Conservation (phyloP, 148 eudicot species). For the Drosera capensis region DNA sequence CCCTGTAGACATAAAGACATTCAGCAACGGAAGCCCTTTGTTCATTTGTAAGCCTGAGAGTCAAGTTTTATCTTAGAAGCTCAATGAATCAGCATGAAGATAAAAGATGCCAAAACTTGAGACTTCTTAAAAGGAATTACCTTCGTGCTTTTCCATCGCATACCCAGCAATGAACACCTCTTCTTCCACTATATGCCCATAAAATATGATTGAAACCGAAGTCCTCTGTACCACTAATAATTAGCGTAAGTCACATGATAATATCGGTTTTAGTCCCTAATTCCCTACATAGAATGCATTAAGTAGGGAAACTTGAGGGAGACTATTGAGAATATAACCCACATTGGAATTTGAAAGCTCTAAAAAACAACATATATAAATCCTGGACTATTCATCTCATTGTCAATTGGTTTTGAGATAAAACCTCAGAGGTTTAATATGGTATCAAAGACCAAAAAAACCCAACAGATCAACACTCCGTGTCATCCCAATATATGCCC, state of each 20-base stretch:
- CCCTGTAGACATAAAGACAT: slow-evolving; percentile 73
- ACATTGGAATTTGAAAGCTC: no score
- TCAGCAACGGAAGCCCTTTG: slow-evolving; percentile 73
- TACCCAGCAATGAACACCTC: slow-evolving; percentile 99
- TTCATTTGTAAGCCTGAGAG: slow-evolving; percentile 59
- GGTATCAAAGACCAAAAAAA: no score
- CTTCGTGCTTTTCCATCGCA: slow-evolving; percentile 96
- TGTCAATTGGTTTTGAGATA: no score
- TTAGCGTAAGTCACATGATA: background rate
- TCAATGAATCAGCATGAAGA: slow-evolving; percentile 2
- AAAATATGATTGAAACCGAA: slow-evolving; percentile 87
- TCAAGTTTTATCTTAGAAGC: slow-evolving; percentile 4
- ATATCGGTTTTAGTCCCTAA: no score
- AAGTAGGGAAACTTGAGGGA: no score
- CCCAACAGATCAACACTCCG: no score
- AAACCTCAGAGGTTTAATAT: no score
- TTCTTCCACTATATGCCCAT: slow-evolving; percentile 94
- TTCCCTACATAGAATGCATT: no score
- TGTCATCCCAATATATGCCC: no score
- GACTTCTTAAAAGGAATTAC: slow-evolving; percentile 17
- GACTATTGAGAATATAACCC: no score
- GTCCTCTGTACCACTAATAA: slow-evolving; percentile 41
- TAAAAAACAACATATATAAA: no score
- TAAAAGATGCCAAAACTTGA: background rate
- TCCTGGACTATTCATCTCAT: no score